Percentiles rank a stretch among this genome's conserved stretches.
phyloP scores from a whole-genome alignment of 108 stramenopile genomes.

The Cyclotella cryptica region DNA sequence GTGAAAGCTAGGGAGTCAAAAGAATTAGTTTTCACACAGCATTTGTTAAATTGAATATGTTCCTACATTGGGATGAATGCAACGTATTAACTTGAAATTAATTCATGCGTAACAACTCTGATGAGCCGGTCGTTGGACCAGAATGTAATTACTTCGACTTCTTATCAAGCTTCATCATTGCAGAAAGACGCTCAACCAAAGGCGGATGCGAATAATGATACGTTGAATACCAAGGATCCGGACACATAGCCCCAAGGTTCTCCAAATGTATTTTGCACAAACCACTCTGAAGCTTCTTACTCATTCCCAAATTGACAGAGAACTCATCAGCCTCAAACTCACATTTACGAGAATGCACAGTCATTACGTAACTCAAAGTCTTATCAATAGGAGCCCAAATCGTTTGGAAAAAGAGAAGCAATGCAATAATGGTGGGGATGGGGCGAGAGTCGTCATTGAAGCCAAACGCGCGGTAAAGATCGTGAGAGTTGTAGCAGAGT shows the following conservation, averaged over 20 bases:
- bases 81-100: not conserved
- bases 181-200: slow-evolving; percentile 93
- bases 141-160: slow-evolving; percentile 33
- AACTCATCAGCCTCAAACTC: slow-evolving; percentile 97
- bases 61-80: not conserved
- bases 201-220: slow-evolving; percentile 99
- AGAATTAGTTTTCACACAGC: not conserved
- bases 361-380: slow-evolving; percentile 89
- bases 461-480: slow-evolving; percentile 95
- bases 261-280: slow-evolving; percentile 97
- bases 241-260: slow-evolving; percentile 93
- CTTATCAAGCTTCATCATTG: slow-evolving; percentile 88
- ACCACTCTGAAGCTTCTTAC: slow-evolving; percentile 83
- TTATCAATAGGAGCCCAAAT: slow-evolving; percentile 98
- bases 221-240: slow-evolving; percentile 89
- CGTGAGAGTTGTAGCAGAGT: slow-evolving; percentile 68
- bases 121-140: not conserved
- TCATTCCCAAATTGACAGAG: slow-evolving; percentile 84
- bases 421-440: slow-evolving; percentile 89
- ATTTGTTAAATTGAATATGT: not conserved
- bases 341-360: slow-evolving; percentile 83
- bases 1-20: not conserved
- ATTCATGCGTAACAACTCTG: not conserved
- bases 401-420: slow-evolving; percentile 91
- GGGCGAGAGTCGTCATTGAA: slow-evolving; percentile 77